phyloP scores from a whole-genome alignment of 164 flowering plant species.

The Stephania yunnanensis region DNA sequence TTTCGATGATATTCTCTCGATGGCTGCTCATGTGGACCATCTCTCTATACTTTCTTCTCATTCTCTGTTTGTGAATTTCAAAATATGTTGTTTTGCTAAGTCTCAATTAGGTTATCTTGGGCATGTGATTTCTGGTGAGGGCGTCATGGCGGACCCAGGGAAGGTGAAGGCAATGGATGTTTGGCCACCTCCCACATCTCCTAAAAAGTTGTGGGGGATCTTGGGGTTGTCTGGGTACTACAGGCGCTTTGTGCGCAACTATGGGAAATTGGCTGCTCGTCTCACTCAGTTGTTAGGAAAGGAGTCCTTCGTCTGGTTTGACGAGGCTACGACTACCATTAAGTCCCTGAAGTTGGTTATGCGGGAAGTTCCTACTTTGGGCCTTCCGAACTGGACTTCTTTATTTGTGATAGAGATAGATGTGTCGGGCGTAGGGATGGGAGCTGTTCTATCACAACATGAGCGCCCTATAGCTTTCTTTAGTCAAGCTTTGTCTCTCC shows the following conservation, averaged over 20 bases:
- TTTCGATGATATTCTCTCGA: too few relatives aligned
- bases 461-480: neutral
- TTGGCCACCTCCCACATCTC: too few relatives aligned
- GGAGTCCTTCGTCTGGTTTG: neutral
- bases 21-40: neutral
- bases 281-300: neutral
- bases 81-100: too few relatives aligned
- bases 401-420: neutral
- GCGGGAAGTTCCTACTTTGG: neutral
- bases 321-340: neutral
- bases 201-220: too few relatives aligned
- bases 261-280: neutral
- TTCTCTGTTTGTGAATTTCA: too few relatives aligned
- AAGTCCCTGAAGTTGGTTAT: neutral
- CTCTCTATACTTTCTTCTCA: too few relatives aligned
- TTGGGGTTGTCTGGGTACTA: too few relatives aligned
- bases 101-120: neutral
- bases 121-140: too few relatives aligned
- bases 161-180: too few relatives aligned
- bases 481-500: neutral
- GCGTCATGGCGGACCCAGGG: too few relatives aligned
- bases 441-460: neutral
- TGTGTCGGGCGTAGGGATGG: neutral
- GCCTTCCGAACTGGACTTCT: neutral
- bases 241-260: too few relatives aligned